A percentile compares a stretch with the other conserved stretches of the same genome.
Conservation (phyloP, 495 filamentous ascomycete species). For the Neurospora africana region DNA sequence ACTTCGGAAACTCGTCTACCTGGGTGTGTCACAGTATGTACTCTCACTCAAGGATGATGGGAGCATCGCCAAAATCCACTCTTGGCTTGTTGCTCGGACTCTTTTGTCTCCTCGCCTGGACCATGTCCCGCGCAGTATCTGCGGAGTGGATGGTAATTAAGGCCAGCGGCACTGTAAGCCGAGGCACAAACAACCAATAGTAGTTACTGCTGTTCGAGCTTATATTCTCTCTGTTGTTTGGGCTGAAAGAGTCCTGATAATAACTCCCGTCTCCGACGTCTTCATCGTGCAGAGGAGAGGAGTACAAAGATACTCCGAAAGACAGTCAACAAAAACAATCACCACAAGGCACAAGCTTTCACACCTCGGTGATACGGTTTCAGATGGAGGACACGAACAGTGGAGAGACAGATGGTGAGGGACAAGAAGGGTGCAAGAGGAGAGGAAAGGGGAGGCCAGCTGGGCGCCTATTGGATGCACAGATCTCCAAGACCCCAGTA, state of each 20-base stretch:
- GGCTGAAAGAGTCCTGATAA: not conserved
- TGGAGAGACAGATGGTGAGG: not conserved
- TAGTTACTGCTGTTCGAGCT: not conserved
- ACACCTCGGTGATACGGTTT: not conserved
- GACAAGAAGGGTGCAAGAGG: not conserved
- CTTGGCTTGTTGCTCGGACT: not conserved
- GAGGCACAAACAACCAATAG: not conserved
- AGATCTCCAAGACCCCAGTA: not conserved
- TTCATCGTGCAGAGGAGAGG: not conserved
- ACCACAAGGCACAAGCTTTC: not conserved
- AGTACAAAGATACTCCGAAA: not conserved
- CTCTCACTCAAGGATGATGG: not conserved
- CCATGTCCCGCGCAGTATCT: not conserved
- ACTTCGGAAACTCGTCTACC: not conserved
- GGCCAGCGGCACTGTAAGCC: not conserved
- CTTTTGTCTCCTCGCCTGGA: not conserved
- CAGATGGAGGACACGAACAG: not conserved
- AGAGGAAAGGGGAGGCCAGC: not conserved
- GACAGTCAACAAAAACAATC: not conserved
- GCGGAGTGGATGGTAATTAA: not conserved
- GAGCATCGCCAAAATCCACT: not conserved
- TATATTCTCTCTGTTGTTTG: not conserved
- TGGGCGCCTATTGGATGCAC: not conserved
- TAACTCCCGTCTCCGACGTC: not conserved
- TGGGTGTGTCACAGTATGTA: no score